Evolutionary conservation across 163 green algal species (phyloP).

Genomic region (Scenedesmus sp.): DNA sequence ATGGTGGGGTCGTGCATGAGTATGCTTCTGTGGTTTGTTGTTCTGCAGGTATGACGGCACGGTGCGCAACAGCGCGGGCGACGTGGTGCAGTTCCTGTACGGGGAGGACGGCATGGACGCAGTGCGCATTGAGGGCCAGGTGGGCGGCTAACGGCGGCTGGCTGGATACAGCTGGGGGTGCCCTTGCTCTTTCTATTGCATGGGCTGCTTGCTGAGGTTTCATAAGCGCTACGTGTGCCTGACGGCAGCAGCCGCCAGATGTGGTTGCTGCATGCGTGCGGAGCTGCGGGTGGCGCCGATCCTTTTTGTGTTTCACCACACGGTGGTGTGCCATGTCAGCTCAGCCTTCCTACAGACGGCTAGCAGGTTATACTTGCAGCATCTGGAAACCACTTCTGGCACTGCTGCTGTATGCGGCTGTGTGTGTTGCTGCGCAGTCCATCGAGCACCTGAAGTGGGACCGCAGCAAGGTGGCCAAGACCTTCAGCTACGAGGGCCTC

Average conservation of each 20-base stretch:
- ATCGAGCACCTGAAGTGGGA: slow-evolving; percentile 49
- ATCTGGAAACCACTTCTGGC: background rate
- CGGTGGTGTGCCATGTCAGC: no score
- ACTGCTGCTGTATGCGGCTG: background rate
- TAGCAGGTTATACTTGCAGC: background rate
- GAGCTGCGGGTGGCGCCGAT: no score
- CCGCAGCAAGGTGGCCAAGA: background rate
- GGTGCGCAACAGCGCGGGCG: slow-evolving; percentile 91
- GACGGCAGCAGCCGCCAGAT: background rate
- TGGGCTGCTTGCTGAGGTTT: background rate
- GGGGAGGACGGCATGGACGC: slow-evolving; percentile 96
- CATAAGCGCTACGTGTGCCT: background rate
- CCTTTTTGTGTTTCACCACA: no score
- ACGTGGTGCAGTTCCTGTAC: slow-evolving; percentile 96
- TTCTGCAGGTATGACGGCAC: slow-evolving; percentile 92
- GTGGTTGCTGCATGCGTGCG: background rate
- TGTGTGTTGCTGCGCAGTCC: background rate
- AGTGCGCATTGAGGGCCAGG: slow-evolving; percentile 93
- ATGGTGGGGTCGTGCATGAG: background rate
- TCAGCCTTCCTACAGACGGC: background rate
- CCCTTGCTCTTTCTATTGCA: no score
- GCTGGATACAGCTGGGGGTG: slow-evolving; percentile 45
- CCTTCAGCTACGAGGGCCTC: slow-evolving; percentile 34
- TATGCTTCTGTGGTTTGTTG: slow-evolving; percentile 39
- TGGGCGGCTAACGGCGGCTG: slow-evolving; percentile 75